A percentile compares a stretch with the other conserved stretches of the same genome.
These are phyloP conservation scores for Castanopsis chinensis DNA, from an alignment of 306 rosid species.

Conservation along the genomic window DNA sequence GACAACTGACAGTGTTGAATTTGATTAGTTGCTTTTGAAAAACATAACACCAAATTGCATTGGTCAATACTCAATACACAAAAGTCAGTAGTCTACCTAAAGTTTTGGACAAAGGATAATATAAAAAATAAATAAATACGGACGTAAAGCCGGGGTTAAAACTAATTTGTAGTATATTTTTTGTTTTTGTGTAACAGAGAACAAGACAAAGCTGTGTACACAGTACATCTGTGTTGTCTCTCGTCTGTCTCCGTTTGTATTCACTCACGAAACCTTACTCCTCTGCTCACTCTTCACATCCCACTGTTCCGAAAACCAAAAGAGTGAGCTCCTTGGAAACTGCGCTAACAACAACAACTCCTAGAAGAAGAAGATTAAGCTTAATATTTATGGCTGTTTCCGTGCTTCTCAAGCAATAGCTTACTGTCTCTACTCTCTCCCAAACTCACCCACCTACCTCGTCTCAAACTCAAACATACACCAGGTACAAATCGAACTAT, in stretches of 20 bases:
- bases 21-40: no score
- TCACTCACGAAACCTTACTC: background rate
- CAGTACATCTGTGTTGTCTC: background rate
- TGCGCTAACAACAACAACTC: background rate
- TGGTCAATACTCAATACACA: no score
- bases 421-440: background rate
- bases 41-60: no score
- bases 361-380: background rate
- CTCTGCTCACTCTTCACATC: background rate
- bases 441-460: background rate
- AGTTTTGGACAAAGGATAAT: background rate
- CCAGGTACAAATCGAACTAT: background rate
- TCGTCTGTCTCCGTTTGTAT: background rate
- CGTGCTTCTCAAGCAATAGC: background rate
- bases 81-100: no score
- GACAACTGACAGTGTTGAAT: no score
- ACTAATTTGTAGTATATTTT: background rate
- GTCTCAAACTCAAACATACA: background rate
- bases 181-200: slow-evolving; percentile 6
- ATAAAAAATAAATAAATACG: background rate
- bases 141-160: slow-evolving; percentile 35
- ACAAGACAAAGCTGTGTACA: slow-evolving; percentile 17
- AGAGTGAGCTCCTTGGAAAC: slow-evolving; percentile 23
- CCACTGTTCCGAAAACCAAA: background rate
- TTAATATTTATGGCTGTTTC: background rate